phyloP scores from a whole-genome alignment of 495 filamentous ascomycete species.

The Apodospora peruviana region DNA sequence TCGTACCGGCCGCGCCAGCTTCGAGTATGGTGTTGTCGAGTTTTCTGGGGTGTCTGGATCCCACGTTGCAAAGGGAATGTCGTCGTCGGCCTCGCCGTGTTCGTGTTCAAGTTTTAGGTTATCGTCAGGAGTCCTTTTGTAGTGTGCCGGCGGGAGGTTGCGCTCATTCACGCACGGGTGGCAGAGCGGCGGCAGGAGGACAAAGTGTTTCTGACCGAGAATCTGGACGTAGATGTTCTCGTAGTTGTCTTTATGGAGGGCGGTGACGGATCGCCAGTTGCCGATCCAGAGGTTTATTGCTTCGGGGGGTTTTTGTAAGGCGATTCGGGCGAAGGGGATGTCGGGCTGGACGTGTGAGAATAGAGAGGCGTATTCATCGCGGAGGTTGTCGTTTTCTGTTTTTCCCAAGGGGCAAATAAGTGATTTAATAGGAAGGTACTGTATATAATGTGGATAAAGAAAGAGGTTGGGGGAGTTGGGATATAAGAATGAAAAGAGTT shows the following conservation, averaged over 20 bases:
- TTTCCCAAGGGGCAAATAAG: background rate
- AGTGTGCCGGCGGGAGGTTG: conserved; percentile 44
- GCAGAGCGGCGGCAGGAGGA: conserved; percentile 60
- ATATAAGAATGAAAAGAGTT: background rate
- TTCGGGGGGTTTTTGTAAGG: conserved; percentile 55
- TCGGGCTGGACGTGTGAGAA: conserved; percentile 47
- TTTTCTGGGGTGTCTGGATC: conserved; percentile 57
- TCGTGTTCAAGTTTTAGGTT: background rate
- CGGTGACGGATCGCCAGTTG: conserved; percentile 55
- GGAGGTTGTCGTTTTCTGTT: conserved; percentile 70
- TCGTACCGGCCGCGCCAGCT: conserved; percentile 47
- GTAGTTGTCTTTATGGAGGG: conserved; percentile 73
- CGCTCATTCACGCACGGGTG: conserved; percentile 58
- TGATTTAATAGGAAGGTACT: background rate
- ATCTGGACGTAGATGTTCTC: conserved; percentile 78
- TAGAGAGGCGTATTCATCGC: conserved; percentile 57
- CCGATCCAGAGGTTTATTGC: conserved; percentile 80
- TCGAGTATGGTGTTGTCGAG: conserved; percentile 47
- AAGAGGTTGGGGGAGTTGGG: background rate
- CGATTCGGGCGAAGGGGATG: conserved; percentile 63
- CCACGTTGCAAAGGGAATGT: conserved; percentile 61
- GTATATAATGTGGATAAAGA: background rate
- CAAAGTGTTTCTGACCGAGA: conserved; percentile 62
- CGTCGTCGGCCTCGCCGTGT: conserved; percentile 33
- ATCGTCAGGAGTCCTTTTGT: conserved; percentile 20